Conservation (phyloP, 148 eudicot species). For the Chenopodium album region DNA sequence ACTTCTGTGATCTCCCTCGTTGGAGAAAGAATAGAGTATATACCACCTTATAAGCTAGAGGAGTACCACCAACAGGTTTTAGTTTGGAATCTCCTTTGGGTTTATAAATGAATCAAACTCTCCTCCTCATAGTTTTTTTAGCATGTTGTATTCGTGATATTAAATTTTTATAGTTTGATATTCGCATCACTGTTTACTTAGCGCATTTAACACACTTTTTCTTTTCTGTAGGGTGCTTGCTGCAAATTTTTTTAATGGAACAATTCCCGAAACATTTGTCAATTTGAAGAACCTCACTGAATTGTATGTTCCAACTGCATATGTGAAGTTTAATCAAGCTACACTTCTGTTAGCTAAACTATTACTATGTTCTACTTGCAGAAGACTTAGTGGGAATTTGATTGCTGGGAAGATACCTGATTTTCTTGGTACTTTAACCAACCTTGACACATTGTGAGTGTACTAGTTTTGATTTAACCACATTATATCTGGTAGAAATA, state of each 20-base stretch:
- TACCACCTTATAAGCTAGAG: too few relatives aligned
- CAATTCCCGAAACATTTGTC: slow-evolving; percentile 56
- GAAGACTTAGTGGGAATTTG: slow-evolving; percentile 65
- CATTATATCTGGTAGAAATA: neutral
- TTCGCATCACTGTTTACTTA: neutral
- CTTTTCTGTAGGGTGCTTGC: slow-evolving; percentile 58
- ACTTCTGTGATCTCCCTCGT: too few relatives aligned
- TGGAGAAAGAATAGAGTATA: too few relatives aligned
- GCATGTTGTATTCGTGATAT: too few relatives aligned
- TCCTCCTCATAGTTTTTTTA: too few relatives aligned
- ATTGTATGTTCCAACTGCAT: slow-evolving; percentile 44
- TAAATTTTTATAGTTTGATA: neutral
- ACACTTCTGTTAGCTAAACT: neutral
- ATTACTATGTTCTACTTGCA: slow-evolving; percentile 33
- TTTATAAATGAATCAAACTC: too few relatives aligned
- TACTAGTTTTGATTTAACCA: neutral
- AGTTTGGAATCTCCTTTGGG: too few relatives aligned
- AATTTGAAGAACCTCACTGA: slow-evolving; percentile 61
- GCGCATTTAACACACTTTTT: neutral
- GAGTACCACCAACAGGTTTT: too few relatives aligned
- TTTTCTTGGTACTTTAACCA: slow-evolving; percentile 67
- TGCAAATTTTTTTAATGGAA: slow-evolving; percentile 68
- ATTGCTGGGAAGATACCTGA: slow-evolving; percentile 73
- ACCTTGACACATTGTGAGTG: slow-evolving; percentile 52
- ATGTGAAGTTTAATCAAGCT: neutral